Conservation (phyloP, 2,329 filamentous ascomycete genomes). For the Leptographium procerum region DNA sequence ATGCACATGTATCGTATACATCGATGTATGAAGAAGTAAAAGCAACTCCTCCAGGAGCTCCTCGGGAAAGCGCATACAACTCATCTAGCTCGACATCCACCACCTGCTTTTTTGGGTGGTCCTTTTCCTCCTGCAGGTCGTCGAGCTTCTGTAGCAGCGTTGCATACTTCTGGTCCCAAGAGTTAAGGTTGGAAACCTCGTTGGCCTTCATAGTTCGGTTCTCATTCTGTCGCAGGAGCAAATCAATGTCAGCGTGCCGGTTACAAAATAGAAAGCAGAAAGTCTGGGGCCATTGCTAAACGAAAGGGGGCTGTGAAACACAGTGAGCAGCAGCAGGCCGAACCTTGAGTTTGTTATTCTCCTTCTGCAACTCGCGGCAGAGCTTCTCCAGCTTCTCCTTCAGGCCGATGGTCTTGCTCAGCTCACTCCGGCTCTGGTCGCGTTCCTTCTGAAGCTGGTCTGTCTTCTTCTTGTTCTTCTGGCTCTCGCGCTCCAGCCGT, state of each 20-base stretch:
- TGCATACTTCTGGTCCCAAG: slow-evolving; percentile 77
- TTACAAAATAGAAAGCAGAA: too few relatives aligned
- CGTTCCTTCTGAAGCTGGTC: slow-evolving; percentile 96
- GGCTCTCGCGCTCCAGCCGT: slow-evolving; percentile 81
- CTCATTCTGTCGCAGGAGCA: slow-evolving; percentile 54
- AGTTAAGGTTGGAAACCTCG: slow-evolving; percentile 69
- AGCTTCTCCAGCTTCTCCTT: slow-evolving; percentile 97
- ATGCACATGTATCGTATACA: slow-evolving; percentile 22
- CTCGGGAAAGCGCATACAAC: slow-evolving; percentile 44
- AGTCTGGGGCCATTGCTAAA: too few relatives aligned
- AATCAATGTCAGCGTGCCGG: neutral
- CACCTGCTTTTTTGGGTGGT: slow-evolving; percentile 67
- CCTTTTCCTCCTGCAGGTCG: slow-evolving; percentile 77
- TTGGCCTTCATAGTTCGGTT: slow-evolving; percentile 84
- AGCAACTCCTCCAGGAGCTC: neutral
- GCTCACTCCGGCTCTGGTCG: slow-evolving; percentile 75
- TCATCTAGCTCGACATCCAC: slow-evolving; percentile 84
- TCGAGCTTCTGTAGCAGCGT: slow-evolving; percentile 74
- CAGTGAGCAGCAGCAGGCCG: neutral
- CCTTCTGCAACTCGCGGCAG: slow-evolving; percentile 84
- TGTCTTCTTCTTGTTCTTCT: slow-evolving; percentile 90
- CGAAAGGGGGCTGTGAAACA: too few relatives aligned
- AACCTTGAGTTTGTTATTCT: slow-evolving; percentile 98
- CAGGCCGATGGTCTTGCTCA: slow-evolving; percentile 79
- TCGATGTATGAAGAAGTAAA: neutral